Evolutionary conservation across 2,329 filamentous ascomycete genomes (phyloP).

Genomic region (Nothomitra cinnamomea): DNA sequence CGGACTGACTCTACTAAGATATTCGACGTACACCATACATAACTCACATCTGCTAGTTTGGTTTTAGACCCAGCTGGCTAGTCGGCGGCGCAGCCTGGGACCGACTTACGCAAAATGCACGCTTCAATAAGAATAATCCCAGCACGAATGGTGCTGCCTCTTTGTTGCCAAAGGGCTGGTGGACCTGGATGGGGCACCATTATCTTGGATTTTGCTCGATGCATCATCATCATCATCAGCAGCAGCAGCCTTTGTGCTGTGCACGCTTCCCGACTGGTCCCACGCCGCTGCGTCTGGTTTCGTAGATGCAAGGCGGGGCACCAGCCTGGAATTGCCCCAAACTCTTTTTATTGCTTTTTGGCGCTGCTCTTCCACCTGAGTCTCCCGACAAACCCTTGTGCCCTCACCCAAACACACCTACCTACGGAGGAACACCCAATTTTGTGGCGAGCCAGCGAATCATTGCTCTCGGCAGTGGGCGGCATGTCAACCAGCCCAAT

Average conservation of each 20-base stretch:
- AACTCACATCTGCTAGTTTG: too few species aligned
- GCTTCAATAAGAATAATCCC: too few species aligned
- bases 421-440: background rate
- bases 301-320: constrained; percentile 3
- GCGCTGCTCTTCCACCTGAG: constrained; percentile 2
- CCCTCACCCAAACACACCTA: background rate
- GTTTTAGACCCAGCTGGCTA: too few species aligned
- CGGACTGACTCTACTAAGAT: too few species aligned
- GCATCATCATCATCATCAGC: background rate
- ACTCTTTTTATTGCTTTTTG: constrained; percentile 3
- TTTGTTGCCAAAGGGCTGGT: too few species aligned
- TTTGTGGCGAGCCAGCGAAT: constrained; percentile 1
- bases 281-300: background rate
- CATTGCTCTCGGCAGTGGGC: background rate
- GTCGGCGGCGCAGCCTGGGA: too few species aligned
- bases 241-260: too few species aligned
- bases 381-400: background rate
- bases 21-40: too few species aligned
- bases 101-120: too few species aligned
- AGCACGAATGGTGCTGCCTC: too few species aligned
- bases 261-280: background rate
- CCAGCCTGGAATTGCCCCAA: constrained; percentile 4
- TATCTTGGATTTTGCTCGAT: background rate
- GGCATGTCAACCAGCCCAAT: constrained; percentile 1
- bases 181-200: too few species aligned